Conservation (phyloP, 2,329 filamentous ascomycete genomes). For the Claviceps quebecensis region DNA sequence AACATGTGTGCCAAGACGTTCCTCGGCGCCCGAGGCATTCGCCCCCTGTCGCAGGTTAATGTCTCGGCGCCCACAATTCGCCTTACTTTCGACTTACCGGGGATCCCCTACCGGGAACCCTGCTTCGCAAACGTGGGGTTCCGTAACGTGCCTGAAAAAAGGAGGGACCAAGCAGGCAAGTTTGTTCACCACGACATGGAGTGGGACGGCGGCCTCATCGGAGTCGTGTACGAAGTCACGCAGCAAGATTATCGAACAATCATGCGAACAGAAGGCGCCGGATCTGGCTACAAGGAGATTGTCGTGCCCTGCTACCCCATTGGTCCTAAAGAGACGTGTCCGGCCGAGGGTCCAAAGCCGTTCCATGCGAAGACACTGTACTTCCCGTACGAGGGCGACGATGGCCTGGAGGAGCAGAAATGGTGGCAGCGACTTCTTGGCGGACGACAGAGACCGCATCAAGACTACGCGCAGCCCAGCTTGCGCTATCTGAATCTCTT, state of each 20-base stretch:
- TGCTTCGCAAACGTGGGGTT: constrained; percentile 76
- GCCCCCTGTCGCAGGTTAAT: constrained; percentile 65
- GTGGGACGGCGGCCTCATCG: constrained; percentile 75
- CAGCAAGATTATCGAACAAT: constrained; percentile 69
- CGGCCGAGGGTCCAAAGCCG: constrained; percentile 38
- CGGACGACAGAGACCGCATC: constrained; percentile 42
- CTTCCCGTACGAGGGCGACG: constrained; percentile 22
- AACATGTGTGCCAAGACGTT: constrained; percentile 77
- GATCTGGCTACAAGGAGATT: constrained; percentile 71
- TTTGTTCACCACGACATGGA: constrained; percentile 8
- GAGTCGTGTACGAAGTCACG: constrained; percentile 93
- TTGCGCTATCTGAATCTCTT: constrained; percentile 73
- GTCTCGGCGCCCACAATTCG: constrained; percentile 67
- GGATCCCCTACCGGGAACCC: constrained; percentile 74
- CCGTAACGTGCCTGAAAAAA: constrained; percentile 35
- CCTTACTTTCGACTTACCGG: constrained; percentile 74
- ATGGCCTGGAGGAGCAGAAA: constrained; percentile 20
- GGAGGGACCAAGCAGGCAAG: constrained; percentile 13
- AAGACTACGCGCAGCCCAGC: constrained; percentile 68
- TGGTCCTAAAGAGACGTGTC: constrained; percentile 45
- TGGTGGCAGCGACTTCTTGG: constrained; percentile 34
- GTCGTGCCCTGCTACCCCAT: constrained; percentile 65
- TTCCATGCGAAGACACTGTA: constrained; percentile 82
- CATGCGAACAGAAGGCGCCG: constrained; percentile 81
- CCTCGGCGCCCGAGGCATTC: constrained; percentile 61